Evolutionary conservation across 352 stramenopile genomes (phyloP), one percentile per base, ranked within the genome.

Genomic region (Phytopythium chamaehyphon): DNA sequence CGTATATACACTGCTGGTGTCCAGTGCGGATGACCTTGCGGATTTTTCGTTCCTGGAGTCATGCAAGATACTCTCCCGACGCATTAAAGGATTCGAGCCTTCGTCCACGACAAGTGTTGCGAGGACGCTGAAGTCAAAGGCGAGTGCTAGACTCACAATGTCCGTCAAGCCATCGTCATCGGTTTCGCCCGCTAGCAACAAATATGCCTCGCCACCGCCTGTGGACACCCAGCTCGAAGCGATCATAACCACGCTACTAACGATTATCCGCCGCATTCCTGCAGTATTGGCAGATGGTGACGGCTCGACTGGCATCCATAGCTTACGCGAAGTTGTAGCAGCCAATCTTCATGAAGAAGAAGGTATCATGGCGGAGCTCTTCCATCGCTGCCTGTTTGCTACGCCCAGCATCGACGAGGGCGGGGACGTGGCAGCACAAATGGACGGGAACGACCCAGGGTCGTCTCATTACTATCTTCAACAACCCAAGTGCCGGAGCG

Each of bases 401-500:
- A 79, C 73, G 19, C 60, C 76, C 14, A 60, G 70, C 42, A 59
- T 59, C 31, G 45, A 58, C 53, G 62, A 45, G 26, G 69, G 43
- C 9, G 61, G 40, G 50, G 53, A 66, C 6, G 26, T 23, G 40
- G 23, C 50, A 44, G 57, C 50, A 39, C 36, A 31, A 46, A 66
- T 19, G 21, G 57, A 61, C 49, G n/a, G 22, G 6, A 46, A 28
- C 16, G 47, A 61, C 19, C 60, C 57, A 45, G 57, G 67, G 22
- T 85, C 73, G 6, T 80, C 76, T 3, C 77, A 88, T 26, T 90
- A 88, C 36, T 90, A 85, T 55, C 57, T 93, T 10, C 80, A 77
- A 31, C 78, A 92, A 45, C 81, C 83, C 0, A 95, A 90, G 50
- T 95, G 85, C 35, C 80, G 73, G n/a, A 90, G 73, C 50, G 75